Percentiles rank a stretch among this genome's conserved stretches.
These are phyloP conservation scores for Bidens hawaiensis DNA, from an alignment of 140 eudicot species.

Conservation along the genomic window DNA sequence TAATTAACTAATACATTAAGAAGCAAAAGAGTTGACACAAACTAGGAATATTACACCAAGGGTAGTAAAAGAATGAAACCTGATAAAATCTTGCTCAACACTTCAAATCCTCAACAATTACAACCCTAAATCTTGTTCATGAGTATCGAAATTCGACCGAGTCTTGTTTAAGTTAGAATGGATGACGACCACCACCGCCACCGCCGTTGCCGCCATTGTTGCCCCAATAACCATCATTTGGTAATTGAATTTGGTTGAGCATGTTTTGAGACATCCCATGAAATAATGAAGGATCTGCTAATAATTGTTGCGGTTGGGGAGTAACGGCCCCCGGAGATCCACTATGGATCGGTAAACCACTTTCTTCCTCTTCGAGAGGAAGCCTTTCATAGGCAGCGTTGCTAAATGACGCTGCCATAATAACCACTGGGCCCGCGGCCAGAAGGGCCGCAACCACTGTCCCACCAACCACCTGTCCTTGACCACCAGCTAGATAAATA, in stretches of 20 bases:
- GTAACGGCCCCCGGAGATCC: slow-evolving; percentile 47
- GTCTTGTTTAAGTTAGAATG: slow-evolving; percentile 25
- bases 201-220: slow-evolving; percentile 22
- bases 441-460: slow-evolving; percentile 57
- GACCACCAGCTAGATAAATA: slow-evolving; percentile 71
- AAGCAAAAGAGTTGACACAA: slow-evolving; percentile 21
- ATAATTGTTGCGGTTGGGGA: slow-evolving; percentile 29
- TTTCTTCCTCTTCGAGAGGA: slow-evolving; percentile 66
- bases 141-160: not conserved
- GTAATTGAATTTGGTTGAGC: slow-evolving; percentile 49
- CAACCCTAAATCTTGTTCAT: slow-evolving; percentile 23
- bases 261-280: slow-evolving; percentile 55
- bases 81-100: slow-evolving; percentile 33
- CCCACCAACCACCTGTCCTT: slow-evolving; percentile 91
- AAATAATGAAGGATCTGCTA: slow-evolving; percentile 41
- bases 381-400: slow-evolving; percentile 88
- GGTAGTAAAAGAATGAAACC: slow-evolving; percentile 29
- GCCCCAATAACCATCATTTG: slow-evolving; percentile 53
- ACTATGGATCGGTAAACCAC: slow-evolving; percentile 39
- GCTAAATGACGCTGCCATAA: slow-evolving; percentile 77
- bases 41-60: not conserved
- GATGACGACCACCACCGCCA: slow-evolving; percentile 42
- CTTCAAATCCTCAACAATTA: slow-evolving; percentile 9
- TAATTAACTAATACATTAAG: not conserved
- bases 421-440: slow-evolving; percentile 71